Base-by-base conservation (phyloP, 768 basidiomycete species). In the Trametes coccinea region DNA sequence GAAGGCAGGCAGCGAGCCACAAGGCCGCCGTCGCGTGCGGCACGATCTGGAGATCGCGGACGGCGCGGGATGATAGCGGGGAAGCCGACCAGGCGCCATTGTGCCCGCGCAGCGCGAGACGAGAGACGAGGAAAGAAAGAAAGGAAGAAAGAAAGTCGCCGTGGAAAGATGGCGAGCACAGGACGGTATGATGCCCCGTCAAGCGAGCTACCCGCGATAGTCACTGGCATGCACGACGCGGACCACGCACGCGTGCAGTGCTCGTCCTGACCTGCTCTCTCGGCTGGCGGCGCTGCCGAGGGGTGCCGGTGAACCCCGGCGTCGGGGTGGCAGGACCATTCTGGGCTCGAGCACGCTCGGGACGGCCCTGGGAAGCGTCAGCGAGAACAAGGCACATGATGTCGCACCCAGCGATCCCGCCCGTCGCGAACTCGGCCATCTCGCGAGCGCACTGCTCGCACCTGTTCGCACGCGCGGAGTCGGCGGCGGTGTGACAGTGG, bases 171-270 rank as follows among this genome's bases (percentile, higher is more conserved):
- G 22, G n/a, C 27, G 10, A 31, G 39, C 34, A 37, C 34, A 37
- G 39, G 14, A 7, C 47, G 47, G 22, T 48, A 31, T 9, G 55
- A 45, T 22, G 6, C 7, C 8, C 6, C 41, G 49, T 3, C 44
- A 59, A 52, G 57, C 57, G 49, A 59, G 57, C 41, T 51, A 59
- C 57, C 57, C 57, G 57, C 57, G 57, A 59, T 45, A 29, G 49
- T 45, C 17, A 10, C 9, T 31, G 30, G 16, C 7, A 40, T 17
- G 30, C n/a, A 39, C 40, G 47, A 48, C 47, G 14, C 16, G 22
- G 27, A 5, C 46, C 37, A 7, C 11, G 6, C 30, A 27, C 46
- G 29, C 34, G 27, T 14, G 45, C 56, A n/a, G 22, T 43, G 47
- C 47, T 57, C 48, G 39, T 43, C 29, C 6, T 2, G 33, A 30